Evolutionary conservation across 768 basidiomycete genomes (phyloP), one percentile per base, ranked within the genome.

Genomic region (Boletales sp.): DNA sequence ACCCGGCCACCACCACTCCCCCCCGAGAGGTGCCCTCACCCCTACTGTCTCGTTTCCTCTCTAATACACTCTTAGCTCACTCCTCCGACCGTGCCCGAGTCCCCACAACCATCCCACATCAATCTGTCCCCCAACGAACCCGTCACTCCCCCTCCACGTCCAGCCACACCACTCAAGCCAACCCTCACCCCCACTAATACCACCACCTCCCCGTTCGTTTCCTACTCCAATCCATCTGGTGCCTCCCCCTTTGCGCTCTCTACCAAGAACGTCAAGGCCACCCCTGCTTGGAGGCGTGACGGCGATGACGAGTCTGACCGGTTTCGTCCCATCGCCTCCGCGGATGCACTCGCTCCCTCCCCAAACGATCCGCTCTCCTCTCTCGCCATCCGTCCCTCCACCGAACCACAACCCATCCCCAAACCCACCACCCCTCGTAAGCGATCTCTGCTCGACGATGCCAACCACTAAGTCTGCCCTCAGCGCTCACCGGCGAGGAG

Each of bases 401-500:
- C 32, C 35, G 47, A 49, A 39, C 40, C 27, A 8, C 46, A 31
- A 14, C 10, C 52, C 3, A 15, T 35, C 13, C 9, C 18, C 2
- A 62, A 67, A 35, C 27, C 55, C 17, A 45, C 55, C 15, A 47
- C 35, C 15, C 13, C 31, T 32, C 42, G 66, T 68, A 30, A 44
- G 66, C 49, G 14, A 8, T 43, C 45, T 45, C 39, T 18, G 46
- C 1, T 15, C 9, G 36, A 30, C 35, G 3, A 17, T 19, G n/a
- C 24, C 18, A n/a, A 32, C 30, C 48, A 18, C 50, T 60, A 8
- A 59, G 18, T 7, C 15, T 15, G 12, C 8, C 14, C 31, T 38
- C 30, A 69, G 66, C 34, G 58, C 21, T 75, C 31, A 87, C 84
- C 2, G 85, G 85, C 10, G 85, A 87, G 58, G 85, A 87, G 60